Conservation (phyloP, 2,329 filamentous ascomycete genomes). For the Fusarium tjaetaba region DNA sequence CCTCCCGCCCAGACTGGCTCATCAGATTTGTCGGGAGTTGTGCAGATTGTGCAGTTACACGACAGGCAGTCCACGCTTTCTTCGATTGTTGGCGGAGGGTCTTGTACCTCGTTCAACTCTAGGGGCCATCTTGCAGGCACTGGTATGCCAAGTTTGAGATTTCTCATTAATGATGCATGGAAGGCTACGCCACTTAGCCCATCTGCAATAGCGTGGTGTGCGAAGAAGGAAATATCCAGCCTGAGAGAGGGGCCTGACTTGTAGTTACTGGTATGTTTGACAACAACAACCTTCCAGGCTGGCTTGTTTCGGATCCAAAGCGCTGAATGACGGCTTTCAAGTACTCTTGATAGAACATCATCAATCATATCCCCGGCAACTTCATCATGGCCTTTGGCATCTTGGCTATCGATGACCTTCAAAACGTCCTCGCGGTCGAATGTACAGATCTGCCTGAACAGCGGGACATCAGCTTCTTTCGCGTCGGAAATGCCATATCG, state of each 20-base stretch:
- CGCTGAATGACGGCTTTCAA: background rate
- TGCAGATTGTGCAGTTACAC: background rate
- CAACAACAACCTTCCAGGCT: conserved; percentile 11
- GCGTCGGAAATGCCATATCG: background rate
- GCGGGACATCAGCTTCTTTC: background rate
- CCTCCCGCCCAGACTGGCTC: background rate
- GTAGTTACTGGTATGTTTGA: background rate
- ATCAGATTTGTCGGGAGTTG: background rate
- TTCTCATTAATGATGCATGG: background rate
- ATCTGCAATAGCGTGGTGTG: conserved; percentile 18
- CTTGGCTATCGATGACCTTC: background rate
- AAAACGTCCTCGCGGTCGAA: conserved; percentile 3
- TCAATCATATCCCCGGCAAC: fast-evolving
- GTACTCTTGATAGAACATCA: background rate
- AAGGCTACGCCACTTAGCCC: conserved; percentile 18
- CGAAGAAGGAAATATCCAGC: background rate
- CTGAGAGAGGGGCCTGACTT: fast-evolving
- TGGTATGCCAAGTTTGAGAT: background rate
- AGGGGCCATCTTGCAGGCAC: background rate
- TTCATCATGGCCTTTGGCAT: fast-evolving
- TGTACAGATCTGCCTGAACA: background rate
- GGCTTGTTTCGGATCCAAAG: conserved; percentile 5
- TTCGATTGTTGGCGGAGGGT: background rate
- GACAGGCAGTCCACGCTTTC: background rate
- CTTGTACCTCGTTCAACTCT: background rate